These are phyloP conservation scores for Closterium sp. DNA, from an alignment of 139 green algal species.

Conservation along the genomic window DNA sequence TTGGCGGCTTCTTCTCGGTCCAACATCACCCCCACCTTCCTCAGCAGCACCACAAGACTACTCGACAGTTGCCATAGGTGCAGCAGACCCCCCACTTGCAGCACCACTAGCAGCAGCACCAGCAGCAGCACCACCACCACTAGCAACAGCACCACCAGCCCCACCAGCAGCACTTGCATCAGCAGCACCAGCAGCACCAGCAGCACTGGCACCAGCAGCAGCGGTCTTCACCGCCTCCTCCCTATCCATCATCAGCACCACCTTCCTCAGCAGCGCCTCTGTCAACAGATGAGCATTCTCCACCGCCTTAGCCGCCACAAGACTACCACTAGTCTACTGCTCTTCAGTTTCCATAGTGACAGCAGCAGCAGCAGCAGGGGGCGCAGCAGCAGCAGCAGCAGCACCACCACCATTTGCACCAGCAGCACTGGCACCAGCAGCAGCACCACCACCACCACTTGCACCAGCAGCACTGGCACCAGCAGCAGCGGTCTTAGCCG, in stretches of 20 bases:
- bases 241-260: slow-evolving; percentile 66
- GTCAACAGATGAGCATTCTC: slow-evolving; percentile 70
- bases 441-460: slow-evolving; percentile 32
- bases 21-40: slow-evolving; percentile 69
- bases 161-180: not conserved
- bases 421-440: not conserved
- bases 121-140: no score
- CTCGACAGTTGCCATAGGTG: not conserved
- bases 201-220: not conserved
- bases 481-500: not conserved
- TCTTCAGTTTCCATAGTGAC: no score
- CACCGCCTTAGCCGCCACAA: slow-evolving; percentile 77
- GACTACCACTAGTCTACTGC: no score
- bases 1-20: slow-evolving; percentile 45
- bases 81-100: not conserved
- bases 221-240: not conserved
- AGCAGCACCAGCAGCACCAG: no score
- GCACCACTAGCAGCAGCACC: no score
- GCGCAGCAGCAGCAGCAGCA: no score
- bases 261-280: slow-evolving; percentile 75
- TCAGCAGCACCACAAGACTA: slow-evolving; percentile 67
- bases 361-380: no score
- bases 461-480: slow-evolving; percentile 48
- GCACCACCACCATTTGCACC: not conserved
- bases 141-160: not conserved